A percentile compares a stretch with the other conserved stretches of the same genome.
Evolutionary conservation across 352 stramenopile species (phyloP).

Genomic region (Pilasporangium apinafurcum): DNA sequence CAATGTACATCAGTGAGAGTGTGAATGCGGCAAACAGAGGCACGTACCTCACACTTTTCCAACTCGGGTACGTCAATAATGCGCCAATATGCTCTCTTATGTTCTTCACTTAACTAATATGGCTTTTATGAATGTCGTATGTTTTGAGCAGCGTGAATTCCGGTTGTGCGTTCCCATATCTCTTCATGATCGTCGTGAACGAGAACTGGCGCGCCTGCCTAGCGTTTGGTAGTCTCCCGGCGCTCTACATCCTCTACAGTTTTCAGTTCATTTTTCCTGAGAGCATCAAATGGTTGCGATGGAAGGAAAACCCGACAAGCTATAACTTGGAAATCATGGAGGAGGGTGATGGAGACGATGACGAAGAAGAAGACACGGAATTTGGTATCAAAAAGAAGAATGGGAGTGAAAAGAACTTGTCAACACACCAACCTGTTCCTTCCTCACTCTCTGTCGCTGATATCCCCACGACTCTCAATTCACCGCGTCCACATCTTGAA

Average conservation of each 20-base stretch:
- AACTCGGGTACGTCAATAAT: constrained; percentile 66
- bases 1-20: constrained; percentile 87
- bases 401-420: constrained; percentile 1
- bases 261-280: constrained; percentile 72
- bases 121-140: not conserved
- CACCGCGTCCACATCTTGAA: constrained; percentile 41
- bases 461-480: too few species aligned
- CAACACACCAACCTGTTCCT: not conserved
- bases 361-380: constrained; percentile 16
- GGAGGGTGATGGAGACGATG: constrained; percentile 14
- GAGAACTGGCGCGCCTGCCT: constrained; percentile 80
- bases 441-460: too few species aligned
- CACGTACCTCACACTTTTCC: constrained; percentile 68
- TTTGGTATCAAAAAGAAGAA: not conserved
- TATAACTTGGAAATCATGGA: constrained; percentile 58
- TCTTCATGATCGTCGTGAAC: constrained; percentile 71
- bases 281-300: constrained; percentile 71
- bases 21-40: constrained; percentile 57
- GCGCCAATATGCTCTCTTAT: too few species aligned
- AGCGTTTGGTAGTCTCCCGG: constrained; percentile 59
- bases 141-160: constrained; percentile 76
- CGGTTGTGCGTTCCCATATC: constrained; percentile 67
- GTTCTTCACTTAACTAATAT: not conserved
- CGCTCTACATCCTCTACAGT: constrained; percentile 71
- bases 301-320: constrained; percentile 48